Percentiles rank a stretch among this genome's conserved stretches.
Conservation (phyloP, 345 rosid species). For the Cardamine occulta region DNA sequence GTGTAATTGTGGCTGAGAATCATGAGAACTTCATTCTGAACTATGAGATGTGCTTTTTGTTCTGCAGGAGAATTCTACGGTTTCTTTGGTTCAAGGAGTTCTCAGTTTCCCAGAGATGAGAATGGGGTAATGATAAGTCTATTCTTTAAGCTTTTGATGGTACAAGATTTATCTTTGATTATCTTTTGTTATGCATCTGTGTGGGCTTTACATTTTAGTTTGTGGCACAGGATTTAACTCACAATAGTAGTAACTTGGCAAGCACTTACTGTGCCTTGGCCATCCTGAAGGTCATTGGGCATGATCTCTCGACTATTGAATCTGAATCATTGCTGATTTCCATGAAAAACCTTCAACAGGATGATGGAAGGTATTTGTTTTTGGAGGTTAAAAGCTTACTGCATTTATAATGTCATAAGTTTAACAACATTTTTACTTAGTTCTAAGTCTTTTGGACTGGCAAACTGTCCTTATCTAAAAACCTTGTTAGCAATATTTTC, state of each 20-base stretch:
- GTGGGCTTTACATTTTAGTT: constrained; percentile 14
- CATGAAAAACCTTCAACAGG: constrained; percentile 82
- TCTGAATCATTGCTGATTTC: constrained; percentile 56
- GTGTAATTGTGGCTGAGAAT: not conserved
- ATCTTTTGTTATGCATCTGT: constrained; percentile 16
- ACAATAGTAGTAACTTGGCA: constrained; percentile 75
- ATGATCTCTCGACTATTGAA: constrained; percentile 58
- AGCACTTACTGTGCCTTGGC: constrained; percentile 88
- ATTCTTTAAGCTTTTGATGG: not conserved
- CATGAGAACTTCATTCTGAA: not conserved
- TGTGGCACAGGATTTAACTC: constrained; percentile 52
- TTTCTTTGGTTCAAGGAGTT: constrained; percentile 74
- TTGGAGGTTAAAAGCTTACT: not conserved
- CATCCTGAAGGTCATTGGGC: constrained; percentile 67
- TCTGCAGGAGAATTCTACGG: constrained; percentile 84
- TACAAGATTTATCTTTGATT: not conserved
- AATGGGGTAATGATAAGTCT: constrained; percentile 54
- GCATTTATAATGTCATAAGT: not conserved
- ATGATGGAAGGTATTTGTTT: constrained; percentile 74
- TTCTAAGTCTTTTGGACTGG: not conserved
- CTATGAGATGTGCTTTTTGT: constrained; percentile 11
- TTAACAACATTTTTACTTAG: not conserved
- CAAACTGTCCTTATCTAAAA: not conserved
- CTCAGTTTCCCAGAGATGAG: constrained; percentile 60
- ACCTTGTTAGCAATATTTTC: not conserved